Conservation (phyloP, 768 basidiomycete species). For the Dentipellis fragilis region DNA sequence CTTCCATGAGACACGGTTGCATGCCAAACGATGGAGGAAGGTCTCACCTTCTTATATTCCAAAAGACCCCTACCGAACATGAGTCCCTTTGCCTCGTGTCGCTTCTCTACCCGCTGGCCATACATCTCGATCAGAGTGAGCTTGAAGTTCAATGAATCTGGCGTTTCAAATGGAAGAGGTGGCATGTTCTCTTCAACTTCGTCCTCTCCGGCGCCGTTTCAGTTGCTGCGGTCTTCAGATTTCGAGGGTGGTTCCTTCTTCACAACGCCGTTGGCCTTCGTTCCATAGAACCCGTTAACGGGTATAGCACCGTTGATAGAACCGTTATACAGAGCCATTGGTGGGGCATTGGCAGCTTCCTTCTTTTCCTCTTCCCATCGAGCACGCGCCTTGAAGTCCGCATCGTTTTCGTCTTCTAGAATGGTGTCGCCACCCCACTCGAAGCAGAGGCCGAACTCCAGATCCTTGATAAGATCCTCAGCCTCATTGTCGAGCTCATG, state of each 20-base stretch:
- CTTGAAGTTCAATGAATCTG: conserved; percentile 81
- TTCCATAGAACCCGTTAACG: conserved; percentile 20
- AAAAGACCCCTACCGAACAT: conserved; percentile 88
- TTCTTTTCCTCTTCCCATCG: conserved; percentile 32
- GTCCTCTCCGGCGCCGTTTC: conserved; percentile 48
- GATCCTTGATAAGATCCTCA: conserved; percentile 88
- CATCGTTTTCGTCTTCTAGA: conserved; percentile 68
- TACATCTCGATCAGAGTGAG: conserved; percentile 86
- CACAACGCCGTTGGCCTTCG: conserved; percentile 25
- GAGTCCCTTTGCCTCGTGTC: conserved; percentile 75
- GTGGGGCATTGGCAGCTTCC: conserved; percentile 14
- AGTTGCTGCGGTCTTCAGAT: conserved; percentile 20
- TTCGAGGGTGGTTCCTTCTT: conserved; percentile 20
- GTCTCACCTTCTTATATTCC: conserved; percentile 85
- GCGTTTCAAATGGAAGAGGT: conserved; percentile 75
- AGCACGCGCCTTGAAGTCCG: conserved; percentile 49
- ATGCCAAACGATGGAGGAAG: not conserved
- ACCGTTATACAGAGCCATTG: conserved; percentile 17
- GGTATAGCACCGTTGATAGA: conserved; percentile 23
- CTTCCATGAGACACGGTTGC: conserved; percentile 5
- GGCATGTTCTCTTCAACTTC: conserved; percentile 49
- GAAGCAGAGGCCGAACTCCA: conserved; percentile 88
- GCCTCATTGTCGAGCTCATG: conserved; percentile 97
- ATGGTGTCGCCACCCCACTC: conserved; percentile 80
- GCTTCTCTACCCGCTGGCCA: conserved; percentile 76